phyloP scores from a whole-genome alignment of 2,329 filamentous ascomycete genomes.

The Nemania sp. region DNA sequence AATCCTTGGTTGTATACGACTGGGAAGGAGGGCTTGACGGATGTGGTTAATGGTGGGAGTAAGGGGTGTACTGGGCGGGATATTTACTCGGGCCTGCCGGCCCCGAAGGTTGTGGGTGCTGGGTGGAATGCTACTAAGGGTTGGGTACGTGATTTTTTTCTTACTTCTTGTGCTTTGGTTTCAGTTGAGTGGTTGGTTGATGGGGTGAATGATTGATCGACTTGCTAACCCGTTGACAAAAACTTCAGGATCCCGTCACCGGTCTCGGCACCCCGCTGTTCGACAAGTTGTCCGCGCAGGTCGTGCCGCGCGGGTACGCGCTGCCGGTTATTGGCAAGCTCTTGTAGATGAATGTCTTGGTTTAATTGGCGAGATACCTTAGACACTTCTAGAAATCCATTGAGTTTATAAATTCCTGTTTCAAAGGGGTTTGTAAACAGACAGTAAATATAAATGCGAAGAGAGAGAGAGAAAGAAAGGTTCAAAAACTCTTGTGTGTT shows the following conservation, averaged over 20 bases:
- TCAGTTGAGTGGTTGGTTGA: not conserved
- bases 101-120: constrained; percentile 39
- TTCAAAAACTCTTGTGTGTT: too few relatives aligned
- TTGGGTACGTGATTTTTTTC: constrained; percentile 39
- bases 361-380: too few relatives aligned
- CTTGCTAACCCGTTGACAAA: not conserved
- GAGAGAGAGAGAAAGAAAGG: too few relatives aligned
- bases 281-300: constrained; percentile 36
- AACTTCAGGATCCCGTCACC: constrained; percentile 36
- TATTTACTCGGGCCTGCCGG: constrained; percentile 32
- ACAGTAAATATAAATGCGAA: too few relatives aligned
- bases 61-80: constrained; percentile 41
- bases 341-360: too few relatives aligned
- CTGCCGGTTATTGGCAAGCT: not conserved
- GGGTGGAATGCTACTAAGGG: constrained; percentile 47
- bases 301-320: constrained; percentile 22
- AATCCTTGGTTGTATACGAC: constrained; percentile 11
- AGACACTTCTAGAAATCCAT: too few relatives aligned
- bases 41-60: constrained; percentile 42
- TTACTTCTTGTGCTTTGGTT: not conserved
- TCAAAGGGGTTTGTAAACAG: too few relatives aligned
- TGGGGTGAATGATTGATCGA: not conserved
- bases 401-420: too few relatives aligned
- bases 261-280: constrained; percentile 51
- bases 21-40: constrained; percentile 45